Evolutionary conservation across 2,329 filamentous ascomycete genomes (phyloP).

Genomic region (Tolypocladium pustulatum): DNA sequence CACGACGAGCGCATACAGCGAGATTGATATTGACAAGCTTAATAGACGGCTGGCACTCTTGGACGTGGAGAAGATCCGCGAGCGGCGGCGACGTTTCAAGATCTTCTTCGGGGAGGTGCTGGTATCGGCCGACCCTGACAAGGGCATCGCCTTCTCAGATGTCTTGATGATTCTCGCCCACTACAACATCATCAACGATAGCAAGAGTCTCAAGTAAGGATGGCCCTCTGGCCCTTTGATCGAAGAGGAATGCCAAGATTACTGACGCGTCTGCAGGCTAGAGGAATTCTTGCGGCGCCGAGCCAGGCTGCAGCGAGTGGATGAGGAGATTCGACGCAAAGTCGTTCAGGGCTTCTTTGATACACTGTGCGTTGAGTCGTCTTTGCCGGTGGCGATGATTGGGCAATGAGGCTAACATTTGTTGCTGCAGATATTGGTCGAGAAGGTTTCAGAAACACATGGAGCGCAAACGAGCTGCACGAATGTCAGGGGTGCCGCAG

Average conservation of each 20-base stretch:
- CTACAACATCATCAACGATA: constrained; percentile 98
- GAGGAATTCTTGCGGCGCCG: constrained; percentile 91
- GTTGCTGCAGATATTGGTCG: constrained; percentile 56
- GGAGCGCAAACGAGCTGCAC: constrained; percentile 60
- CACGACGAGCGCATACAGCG: constrained; percentile 38
- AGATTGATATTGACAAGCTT: constrained; percentile 65
- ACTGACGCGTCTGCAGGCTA: constrained; percentile 39
- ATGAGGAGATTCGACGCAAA: constrained; percentile 85
- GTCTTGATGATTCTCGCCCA: constrained; percentile 94
- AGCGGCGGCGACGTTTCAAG: constrained; percentile 71
- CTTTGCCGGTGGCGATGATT: not conserved
- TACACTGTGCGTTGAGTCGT: constrained; percentile 50
- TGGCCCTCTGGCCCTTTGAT: constrained; percentile 5
- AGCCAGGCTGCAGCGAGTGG: constrained; percentile 81
- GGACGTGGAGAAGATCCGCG: constrained; percentile 64
- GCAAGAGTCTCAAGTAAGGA: constrained; percentile 73
- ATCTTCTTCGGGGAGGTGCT: constrained; percentile 96
- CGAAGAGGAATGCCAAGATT: not conserved
- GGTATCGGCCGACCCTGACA: constrained; percentile 80
- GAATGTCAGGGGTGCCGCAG: constrained; percentile 68
- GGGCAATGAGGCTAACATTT: not conserved
- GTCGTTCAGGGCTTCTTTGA: constrained; percentile 94
- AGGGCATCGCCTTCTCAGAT: constrained; percentile 82
- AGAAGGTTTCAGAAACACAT: constrained; percentile 69
- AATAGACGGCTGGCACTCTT: constrained; percentile 64